Evolutionary conservation across 139 green algal genomes (phyloP).

Genomic region (Chlorella sorokiniana): DNA sequence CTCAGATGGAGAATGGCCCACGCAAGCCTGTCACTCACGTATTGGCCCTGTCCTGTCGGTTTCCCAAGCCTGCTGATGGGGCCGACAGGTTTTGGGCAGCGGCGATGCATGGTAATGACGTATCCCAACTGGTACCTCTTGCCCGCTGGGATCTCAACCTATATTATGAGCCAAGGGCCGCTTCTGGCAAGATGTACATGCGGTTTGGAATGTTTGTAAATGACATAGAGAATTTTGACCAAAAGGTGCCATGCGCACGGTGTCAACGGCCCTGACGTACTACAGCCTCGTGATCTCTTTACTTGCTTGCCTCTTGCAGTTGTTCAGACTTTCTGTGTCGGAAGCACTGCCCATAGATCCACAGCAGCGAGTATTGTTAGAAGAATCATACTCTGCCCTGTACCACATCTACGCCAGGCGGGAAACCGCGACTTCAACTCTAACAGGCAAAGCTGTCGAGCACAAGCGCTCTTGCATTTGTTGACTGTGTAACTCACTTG

Average conservation of each 20-base stretch:
- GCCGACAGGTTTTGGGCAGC: no score
- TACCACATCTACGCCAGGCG: no score
- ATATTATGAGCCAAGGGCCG: not conserved
- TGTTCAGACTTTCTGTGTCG: slow-evolving; percentile 57
- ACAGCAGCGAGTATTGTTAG: slow-evolving; percentile 73
- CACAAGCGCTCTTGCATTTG: slow-evolving; percentile 1
- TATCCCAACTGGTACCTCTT: not conserved
- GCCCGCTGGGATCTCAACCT: not conserved
- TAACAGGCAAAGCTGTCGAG: no score
- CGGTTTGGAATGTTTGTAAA: not conserved
- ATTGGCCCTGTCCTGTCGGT: no score
- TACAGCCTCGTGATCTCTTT: not conserved
- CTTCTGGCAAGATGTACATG: not conserved
- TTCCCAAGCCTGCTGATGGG: no score
- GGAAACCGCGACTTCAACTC: no score
- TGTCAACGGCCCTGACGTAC: not conserved
- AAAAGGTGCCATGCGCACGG: not conserved
- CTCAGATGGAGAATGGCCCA: no score
- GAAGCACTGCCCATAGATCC: slow-evolving; percentile 72
- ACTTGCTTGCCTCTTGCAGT: not conserved
- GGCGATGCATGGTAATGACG: no score
- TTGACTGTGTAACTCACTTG: no score
- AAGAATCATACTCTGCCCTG: slow-evolving; percentile 20
- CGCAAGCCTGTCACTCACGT: no score
- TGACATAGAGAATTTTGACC: not conserved